Percentiles rank a stretch among this genome's conserved stretches.
These are phyloP conservation scores for Yamadazyma ubonensis DNA, from an alignment of 805 yeast genomes.

Conservation along the genomic window DNA sequence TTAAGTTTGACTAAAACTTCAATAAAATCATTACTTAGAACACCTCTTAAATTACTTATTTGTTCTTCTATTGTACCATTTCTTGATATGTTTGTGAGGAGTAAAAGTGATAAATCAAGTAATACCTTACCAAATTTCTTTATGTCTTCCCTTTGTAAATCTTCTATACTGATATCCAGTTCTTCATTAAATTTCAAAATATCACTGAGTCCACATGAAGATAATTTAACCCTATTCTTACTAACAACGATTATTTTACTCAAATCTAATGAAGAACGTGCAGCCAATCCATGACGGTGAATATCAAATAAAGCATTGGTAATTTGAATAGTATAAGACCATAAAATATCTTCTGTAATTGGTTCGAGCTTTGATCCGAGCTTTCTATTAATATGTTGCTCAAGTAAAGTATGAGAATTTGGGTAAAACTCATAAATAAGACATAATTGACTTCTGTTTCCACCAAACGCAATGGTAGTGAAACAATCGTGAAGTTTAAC, in stretches of 20 bases:
- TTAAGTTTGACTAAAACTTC: slow-evolving; percentile 37
- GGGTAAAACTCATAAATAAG: slow-evolving; percentile 87
- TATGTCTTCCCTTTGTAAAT: slow-evolving; percentile 56
- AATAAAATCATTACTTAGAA: slow-evolving; percentile 47
- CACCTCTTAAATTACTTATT: slow-evolving; percentile 13
- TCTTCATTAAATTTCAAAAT: slow-evolving; percentile 47
- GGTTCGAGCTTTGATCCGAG: slow-evolving; percentile 43
- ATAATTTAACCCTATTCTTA: slow-evolving; percentile 66
- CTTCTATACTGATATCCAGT: slow-evolving; percentile 9
- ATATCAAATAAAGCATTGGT: slow-evolving; percentile 64
- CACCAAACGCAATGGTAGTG: slow-evolving; percentile 83
- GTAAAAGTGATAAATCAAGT: slow-evolving; percentile 49
- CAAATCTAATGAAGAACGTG: slow-evolving; percentile 57
- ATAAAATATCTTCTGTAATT: slow-evolving; percentile 63
- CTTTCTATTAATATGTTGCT: slow-evolving; percentile 57
- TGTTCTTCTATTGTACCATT: slow-evolving; percentile 16
- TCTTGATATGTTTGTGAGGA: slow-evolving; percentile 28
- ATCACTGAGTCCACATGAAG: slow-evolving; percentile 71
- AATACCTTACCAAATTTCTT: slow-evolving; percentile 58
- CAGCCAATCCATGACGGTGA: slow-evolving; percentile 64
- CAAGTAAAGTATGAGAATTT: slow-evolving; percentile 64
- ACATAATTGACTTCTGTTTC: slow-evolving; percentile 57
- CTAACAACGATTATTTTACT: slow-evolving; percentile 73
- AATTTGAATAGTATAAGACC: slow-evolving; percentile 78
- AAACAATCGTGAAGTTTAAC: slow-evolving; percentile 77